Conservation (phyloP, 2,329 filamentous ascomycete species). For the Phoma sp. region DNA sequence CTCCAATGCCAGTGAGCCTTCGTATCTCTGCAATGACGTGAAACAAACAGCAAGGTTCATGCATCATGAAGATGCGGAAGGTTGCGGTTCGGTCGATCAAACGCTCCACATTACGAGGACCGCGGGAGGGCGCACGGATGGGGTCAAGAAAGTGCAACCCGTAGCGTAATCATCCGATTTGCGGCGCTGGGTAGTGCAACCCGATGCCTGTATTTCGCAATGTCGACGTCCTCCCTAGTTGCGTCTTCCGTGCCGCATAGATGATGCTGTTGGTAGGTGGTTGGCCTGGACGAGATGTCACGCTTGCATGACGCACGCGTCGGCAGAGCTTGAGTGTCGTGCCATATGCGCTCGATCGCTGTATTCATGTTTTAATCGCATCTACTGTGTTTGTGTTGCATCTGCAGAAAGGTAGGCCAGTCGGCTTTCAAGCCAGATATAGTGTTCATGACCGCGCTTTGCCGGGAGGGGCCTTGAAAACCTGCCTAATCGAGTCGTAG, state of each 20-base stretch:
- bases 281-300: neutral
- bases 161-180: too few relatives aligned
- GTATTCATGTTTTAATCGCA: neutral
- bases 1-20: neutral
- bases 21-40: neutral
- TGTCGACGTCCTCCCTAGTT: neutral
- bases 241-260: neutral
- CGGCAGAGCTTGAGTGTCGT: neutral
- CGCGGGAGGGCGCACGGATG: slow-evolving; percentile 10
- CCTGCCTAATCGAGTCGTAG: neutral
- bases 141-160: neutral
- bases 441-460: neutral
- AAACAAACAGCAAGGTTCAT: neutral
- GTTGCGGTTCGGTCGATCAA: slow-evolving; percentile 8
- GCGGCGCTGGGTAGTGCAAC: neutral
- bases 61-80: neutral
- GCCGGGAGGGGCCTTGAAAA: neutral
- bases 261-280: neutral
- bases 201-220: neutral
- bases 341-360: neutral
- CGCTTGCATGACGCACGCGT: neutral
- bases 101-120: slow-evolving; percentile 3
- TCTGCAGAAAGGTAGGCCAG: neutral
- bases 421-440: neutral
- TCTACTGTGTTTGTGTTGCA: neutral